A percentile compares a stretch with the other conserved stretches of the same genome.
Evolutionary conservation across 345 rosid species (phyloP).

Genomic region (Camelina laxa): DNA sequence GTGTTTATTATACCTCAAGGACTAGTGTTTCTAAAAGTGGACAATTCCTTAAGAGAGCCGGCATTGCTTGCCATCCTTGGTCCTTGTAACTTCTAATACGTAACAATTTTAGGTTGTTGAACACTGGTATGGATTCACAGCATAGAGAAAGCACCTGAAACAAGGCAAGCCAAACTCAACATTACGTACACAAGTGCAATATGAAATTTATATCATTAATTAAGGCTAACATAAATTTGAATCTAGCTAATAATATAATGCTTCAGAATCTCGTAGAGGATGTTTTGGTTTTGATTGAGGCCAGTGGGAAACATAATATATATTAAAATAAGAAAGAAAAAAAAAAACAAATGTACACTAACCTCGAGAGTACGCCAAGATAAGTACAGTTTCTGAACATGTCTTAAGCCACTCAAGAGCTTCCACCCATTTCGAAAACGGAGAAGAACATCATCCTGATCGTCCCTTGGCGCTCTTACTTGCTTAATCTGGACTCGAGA

Average conservation of each 20-base stretch:
- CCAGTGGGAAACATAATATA: too few relatives aligned
- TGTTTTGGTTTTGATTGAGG: too few relatives aligned
- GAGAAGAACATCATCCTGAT: neutral
- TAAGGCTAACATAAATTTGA: too few relatives aligned
- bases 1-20: constrained; percentile 6
- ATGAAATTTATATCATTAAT: too few relatives aligned
- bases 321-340: too few relatives aligned
- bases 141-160: constrained; percentile 18
- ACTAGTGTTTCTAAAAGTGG: constrained; percentile 17
- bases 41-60: constrained; percentile 8
- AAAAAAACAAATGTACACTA: neutral
- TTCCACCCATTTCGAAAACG: constrained; percentile 13
- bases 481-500: neutral
- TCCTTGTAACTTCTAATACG: neutral
- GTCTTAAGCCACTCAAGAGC: constrained; percentile 8
- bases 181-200: neutral
- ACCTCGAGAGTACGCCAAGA: constrained; percentile 24
- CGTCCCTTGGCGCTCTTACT: neutral
- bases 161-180: neutral
- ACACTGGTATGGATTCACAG: neutral
- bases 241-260: too few relatives aligned
- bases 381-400: constrained; percentile 10
- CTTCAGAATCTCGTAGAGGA: too few relatives aligned
- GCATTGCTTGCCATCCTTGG: constrained; percentile 32
- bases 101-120: constrained; percentile 7